These are phyloP conservation scores for Eimeria acervulina DNA, from an alignment of 169 alveolate species.

Conservation along the genomic window DNA sequence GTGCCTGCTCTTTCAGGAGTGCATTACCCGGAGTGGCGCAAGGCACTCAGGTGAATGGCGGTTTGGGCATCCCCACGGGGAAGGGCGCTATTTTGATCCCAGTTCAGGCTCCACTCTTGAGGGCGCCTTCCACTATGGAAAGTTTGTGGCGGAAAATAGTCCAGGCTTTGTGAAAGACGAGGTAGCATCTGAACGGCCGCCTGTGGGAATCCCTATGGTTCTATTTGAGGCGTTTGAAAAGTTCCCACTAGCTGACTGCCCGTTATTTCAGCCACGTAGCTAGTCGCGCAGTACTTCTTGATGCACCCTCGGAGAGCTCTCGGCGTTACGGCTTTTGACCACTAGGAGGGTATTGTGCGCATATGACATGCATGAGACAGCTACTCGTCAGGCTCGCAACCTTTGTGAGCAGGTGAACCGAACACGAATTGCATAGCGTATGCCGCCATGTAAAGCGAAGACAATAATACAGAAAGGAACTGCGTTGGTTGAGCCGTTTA, in stretches of 20 bases:
- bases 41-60: slow-evolving; percentile 81
- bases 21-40: slow-evolving; percentile 78
- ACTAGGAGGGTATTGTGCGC: neutral
- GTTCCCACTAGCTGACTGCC: slow-evolving; percentile 56
- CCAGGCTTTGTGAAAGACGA: slow-evolving; percentile 17
- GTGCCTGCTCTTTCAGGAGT: slow-evolving; percentile 52
- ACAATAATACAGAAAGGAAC: neutral
- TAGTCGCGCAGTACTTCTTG: slow-evolving; percentile 15
- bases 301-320: neutral
- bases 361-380: neutral
- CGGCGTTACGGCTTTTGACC: neutral
- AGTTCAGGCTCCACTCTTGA: slow-evolving; percentile 26
- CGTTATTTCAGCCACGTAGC: slow-evolving; percentile 18
- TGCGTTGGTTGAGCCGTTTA: neutral
- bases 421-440: neutral
- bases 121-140: slow-evolving; percentile 65
- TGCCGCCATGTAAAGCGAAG: neutral
- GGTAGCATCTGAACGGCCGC: slow-evolving; percentile 53
- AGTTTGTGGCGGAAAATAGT: slow-evolving; percentile 43
- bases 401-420: neutral
- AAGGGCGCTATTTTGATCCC: slow-evolving; percentile 53
- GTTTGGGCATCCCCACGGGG: slow-evolving; percentile 78
- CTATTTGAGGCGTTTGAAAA: slow-evolving; percentile 38
- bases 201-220: slow-evolving; percentile 9
- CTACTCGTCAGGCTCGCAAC: neutral